phyloP scores from a whole-genome alignment of 2,329 filamentous ascomycete species.

The Coniochaeta sp. region DNA sequence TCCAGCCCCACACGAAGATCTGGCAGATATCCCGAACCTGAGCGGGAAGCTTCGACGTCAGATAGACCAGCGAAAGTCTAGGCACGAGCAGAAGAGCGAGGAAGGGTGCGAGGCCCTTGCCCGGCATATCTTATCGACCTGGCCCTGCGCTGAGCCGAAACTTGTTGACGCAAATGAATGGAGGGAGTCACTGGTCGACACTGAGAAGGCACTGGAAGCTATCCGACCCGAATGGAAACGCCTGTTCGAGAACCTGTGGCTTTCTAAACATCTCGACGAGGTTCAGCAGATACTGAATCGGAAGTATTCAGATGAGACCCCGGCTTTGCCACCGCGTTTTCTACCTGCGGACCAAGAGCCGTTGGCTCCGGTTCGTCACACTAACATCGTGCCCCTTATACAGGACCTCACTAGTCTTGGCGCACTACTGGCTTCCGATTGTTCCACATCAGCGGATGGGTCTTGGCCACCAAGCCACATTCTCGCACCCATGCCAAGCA shows the following conservation, averaged over 20 bases:
- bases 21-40: slow-evolving; percentile 11
- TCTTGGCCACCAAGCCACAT: neutral
- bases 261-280: slow-evolving; percentile 32
- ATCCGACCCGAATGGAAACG: slow-evolving; percentile 39
- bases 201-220: slow-evolving; percentile 25
- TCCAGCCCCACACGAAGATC: slow-evolving; percentile 19
- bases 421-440: too few relatives aligned
- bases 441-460: neutral
- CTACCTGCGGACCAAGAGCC: neutral
- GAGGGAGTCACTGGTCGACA: slow-evolving; percentile 23
- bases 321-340: neutral
- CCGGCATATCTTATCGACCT: slow-evolving; percentile 31
- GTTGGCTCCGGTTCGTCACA: slow-evolving; percentile 2
- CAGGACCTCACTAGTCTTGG: neutral
- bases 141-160: slow-evolving; percentile 32
- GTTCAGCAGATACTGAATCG: slow-evolving; percentile 32
- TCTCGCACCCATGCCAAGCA: neutral
- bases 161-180: slow-evolving; percentile 16
- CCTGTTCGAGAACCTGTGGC: slow-evolving; percentile 37
- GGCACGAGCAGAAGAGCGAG: slow-evolving; percentile 21
- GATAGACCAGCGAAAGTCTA: slow-evolving; percentile 19
- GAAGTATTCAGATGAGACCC: slow-evolving; percentile 13
- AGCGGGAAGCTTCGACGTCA: slow-evolving; percentile 22
- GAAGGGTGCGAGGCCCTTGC: slow-evolving; percentile 30
- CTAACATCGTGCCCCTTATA: neutral